These are phyloP conservation scores for Schoenoplectus triqueter DNA, from an alignment of 202 grass and related monocot species.

Conservation along the genomic window DNA sequence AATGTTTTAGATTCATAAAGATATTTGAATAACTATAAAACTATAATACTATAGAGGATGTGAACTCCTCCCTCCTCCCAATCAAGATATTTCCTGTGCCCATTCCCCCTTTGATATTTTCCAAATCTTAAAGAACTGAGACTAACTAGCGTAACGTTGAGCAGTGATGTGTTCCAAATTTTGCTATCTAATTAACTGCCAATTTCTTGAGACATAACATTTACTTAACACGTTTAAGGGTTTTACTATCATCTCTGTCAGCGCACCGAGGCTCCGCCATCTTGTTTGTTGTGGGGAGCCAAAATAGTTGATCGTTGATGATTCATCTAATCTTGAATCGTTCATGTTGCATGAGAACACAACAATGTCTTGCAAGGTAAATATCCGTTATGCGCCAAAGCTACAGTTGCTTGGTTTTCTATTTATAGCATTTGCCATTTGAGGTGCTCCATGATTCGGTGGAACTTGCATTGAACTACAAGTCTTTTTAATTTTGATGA, in stretches of 20 bases:
- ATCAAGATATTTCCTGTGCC: slow-evolving; percentile 45
- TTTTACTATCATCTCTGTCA: not conserved
- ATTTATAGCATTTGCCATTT: not conserved
- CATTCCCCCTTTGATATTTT: slow-evolving; percentile 36
- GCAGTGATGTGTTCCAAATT: not conserved
- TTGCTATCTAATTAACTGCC: not conserved
- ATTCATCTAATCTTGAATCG: not conserved
- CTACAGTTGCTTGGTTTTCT: not conserved
- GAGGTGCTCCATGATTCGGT: not conserved
- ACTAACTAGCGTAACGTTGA: not conserved
- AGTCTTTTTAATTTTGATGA: not conserved
- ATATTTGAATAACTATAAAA: too few species aligned
- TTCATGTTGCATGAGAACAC: not conserved
- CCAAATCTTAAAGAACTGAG: slow-evolving; percentile 42
- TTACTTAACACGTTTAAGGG: not conserved
- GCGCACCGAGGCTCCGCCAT: not conserved
- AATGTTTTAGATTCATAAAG: too few species aligned
- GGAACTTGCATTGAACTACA: not conserved
- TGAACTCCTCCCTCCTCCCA: not conserved
- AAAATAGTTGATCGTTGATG: slow-evolving; percentile 19
- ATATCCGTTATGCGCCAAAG: not conserved
- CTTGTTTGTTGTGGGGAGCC: not conserved
- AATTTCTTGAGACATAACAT: not conserved
- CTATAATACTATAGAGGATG: too few species aligned
- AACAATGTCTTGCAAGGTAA: not conserved